A percentile compares a stretch with the other conserved stretches of the same genome.
Conservation (phyloP, 345 rosid species). For the Acer negundo region DNA sequence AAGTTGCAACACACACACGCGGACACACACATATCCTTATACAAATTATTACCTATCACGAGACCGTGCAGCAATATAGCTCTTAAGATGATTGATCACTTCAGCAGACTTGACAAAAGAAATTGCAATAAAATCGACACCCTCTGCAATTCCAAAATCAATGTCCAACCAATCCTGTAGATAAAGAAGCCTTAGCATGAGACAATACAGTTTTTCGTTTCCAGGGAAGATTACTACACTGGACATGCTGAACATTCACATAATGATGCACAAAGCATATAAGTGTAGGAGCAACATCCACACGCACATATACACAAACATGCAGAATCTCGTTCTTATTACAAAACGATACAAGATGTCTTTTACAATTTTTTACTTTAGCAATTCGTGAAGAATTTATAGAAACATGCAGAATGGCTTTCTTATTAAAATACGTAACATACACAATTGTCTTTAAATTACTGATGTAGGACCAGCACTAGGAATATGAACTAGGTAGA, state of each 20-base stretch:
- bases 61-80: slow-evolving; percentile 93
- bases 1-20: not conserved
- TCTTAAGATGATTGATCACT: slow-evolving; percentile 91
- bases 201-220: not conserved
- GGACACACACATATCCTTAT: not conserved
- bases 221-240: not conserved
- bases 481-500: too few species aligned
- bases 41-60: slow-evolving; percentile 56
- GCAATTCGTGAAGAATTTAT: not conserved
- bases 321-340: not conserved
- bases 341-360: not conserved
- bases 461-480: too few species aligned
- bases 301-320: not conserved
- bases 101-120: slow-evolving; percentile 99
- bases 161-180: slow-evolving; percentile 98
- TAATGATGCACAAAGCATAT: not conserved
- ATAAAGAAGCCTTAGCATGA: slow-evolving; percentile 24
- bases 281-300: not conserved
- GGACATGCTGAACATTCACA: slow-evolving; percentile 3
- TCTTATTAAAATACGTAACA: not conserved
- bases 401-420: not conserved
- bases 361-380: not conserved
- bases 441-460: not conserved
- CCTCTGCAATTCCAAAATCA: slow-evolving; percentile 96
- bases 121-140: slow-evolving; percentile 95